phyloP scores from a whole-genome alignment of 164 flowering plant species.

The Cinnamomum chago region DNA sequence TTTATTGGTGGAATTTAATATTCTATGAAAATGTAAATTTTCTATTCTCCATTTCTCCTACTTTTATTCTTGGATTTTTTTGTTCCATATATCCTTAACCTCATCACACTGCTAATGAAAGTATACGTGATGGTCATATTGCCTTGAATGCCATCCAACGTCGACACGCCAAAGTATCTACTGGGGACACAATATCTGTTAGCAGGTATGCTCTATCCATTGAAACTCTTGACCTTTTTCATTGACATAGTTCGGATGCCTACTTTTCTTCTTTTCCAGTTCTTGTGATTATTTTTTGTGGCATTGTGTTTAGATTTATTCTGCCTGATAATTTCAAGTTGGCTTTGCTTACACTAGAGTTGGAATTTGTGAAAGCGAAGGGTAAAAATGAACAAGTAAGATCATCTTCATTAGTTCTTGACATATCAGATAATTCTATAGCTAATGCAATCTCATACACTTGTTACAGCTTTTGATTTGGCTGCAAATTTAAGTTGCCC shows the following conservation, averaged over 20 bases:
- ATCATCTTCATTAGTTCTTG: not conserved
- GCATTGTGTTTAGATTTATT: slow-evolving; percentile 28
- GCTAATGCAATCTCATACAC: no score
- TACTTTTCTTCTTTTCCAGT: not conserved
- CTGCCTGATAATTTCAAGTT: slow-evolving; percentile 56
- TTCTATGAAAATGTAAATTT: no score
- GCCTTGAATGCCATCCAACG: slow-evolving; percentile 82
- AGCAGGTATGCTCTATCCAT: slow-evolving; percentile 38
- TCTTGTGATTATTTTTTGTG: not conserved
- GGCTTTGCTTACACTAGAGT: slow-evolving; percentile 57
- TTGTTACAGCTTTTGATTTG: not conserved
- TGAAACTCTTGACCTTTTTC: not conserved
- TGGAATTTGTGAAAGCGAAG: slow-evolving; percentile 60
- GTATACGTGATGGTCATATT: slow-evolving; percentile 52
- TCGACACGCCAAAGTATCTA: slow-evolving; percentile 66
- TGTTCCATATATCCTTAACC: slow-evolving; percentile 38
- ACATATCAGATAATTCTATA: no score
- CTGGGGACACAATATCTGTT: slow-evolving; percentile 57
- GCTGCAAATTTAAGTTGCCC: not conserved
- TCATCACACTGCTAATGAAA: slow-evolving; percentile 49
- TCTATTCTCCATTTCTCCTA: no score
- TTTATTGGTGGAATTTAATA: no score
- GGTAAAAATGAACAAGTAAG: slow-evolving; percentile 49
- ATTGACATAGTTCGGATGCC: no score
- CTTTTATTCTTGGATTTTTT: no score